Evolutionary conservation across 352 stramenopile genomes (phyloP), one percentile per base, ranked within the genome.

Genomic region (Phytophthora ohioensis): DNA sequence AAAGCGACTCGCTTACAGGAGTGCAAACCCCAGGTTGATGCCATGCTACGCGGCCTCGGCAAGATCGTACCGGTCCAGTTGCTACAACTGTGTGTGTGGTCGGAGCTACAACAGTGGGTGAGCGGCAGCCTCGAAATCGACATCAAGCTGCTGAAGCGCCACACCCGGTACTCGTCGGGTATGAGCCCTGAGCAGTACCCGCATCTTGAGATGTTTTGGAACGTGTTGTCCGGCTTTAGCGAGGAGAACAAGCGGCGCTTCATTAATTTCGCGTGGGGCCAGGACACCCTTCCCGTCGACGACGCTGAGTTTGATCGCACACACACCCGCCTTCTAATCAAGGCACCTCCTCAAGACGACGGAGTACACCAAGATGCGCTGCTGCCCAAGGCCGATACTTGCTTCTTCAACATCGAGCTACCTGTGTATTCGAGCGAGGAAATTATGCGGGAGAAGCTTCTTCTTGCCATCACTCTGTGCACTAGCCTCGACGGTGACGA

Each of bases 401-500:
- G 88, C 79, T 95, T 95, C 46, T 95, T 95, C 74, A 95, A 95
- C 54, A 86, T 95, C 54, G 86, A 94, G 66, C 67, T 95, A 2
- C 88, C 88, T 7, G 83, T 85, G 42, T 95, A 95, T 73, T 91
- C 86, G 17, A 85, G 64, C 21, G 79, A 92, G 51, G 75, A 82
- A 15, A 70, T 91, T 35, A 92, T 93, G 86, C 75, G 78, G 3
- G 73, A 91, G 54, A 91, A 90, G 48, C 62, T 95, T 34, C 71
- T 90, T 47, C 63, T 91, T 17, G 88, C 87, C 6, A 94, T 94
- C 52, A 92, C 86, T 13, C 57, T 92, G 62, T 94, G 87, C 62
- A 94, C 84, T n/a, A 94, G 87, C 63, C 89, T 94, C 53, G 87
- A 94, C 45, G 87, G 84, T 11, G 87, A 94, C 61, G 87, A 94